phyloP scores from a whole-genome alignment of 192 early-diverging fungal species.

The Allomyces javanicus region DNA sequence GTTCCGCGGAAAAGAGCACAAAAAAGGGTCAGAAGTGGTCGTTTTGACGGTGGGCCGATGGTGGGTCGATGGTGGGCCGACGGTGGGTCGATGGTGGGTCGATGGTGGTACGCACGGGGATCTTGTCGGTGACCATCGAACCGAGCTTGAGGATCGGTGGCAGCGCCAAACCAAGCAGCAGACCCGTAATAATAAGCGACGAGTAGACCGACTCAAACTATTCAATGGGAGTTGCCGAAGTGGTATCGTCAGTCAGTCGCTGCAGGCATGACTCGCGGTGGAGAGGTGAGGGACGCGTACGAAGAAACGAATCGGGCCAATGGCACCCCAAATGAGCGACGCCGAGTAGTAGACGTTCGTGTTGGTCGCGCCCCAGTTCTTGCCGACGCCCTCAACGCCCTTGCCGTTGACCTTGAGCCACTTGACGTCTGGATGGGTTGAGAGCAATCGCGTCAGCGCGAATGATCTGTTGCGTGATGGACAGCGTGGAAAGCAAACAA shows the following conservation, averaged over 20 bases:
- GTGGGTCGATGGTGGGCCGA: no score
- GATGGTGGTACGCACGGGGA: not conserved
- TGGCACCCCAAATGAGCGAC: conserved; percentile 57
- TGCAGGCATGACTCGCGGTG: no score
- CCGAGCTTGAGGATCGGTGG: not conserved
- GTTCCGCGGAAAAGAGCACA: not conserved
- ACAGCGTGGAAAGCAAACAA: not conserved
- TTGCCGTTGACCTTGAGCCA: not conserved
- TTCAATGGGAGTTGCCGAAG: no score
- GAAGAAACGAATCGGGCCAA: conserved; percentile 47
- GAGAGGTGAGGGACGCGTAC: no score
- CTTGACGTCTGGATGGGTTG: no score
- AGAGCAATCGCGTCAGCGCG: no score
- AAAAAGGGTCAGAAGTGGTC: no score
- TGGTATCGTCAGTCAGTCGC: no score
- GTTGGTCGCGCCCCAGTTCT: not conserved
- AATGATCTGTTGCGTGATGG: no score
- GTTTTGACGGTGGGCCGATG: no score
- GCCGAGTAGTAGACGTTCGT: conserved; percentile 35
- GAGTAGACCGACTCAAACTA: not conserved
- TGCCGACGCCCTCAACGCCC: not conserved
- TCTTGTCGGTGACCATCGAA: not conserved
- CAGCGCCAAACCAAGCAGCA: not conserved
- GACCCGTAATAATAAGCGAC: not conserved
- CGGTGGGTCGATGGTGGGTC: no score